Conservation (phyloP, 768 basidiomycete genomes). For the Clitopilus hobsonii region DNA sequence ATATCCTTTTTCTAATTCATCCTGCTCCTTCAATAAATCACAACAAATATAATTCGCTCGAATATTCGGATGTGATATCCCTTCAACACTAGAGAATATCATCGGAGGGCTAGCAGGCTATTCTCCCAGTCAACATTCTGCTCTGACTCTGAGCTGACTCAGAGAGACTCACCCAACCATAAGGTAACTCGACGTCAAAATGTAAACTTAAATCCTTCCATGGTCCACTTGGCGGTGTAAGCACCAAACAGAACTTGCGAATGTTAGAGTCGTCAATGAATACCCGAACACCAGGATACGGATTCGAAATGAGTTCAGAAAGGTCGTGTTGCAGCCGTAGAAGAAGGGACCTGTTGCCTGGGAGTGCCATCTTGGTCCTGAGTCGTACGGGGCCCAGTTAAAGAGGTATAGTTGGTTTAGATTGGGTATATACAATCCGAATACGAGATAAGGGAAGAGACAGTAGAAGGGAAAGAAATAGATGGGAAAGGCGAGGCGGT, state of each 20-base stretch:
- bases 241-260: slow-evolving; percentile 35
- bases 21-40: slow-evolving; percentile 30
- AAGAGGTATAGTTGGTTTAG: background rate
- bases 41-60: slow-evolving; percentile 36
- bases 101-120: slow-evolving; percentile 33
- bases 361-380: background rate
- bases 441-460: background rate
- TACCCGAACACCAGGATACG: slow-evolving; percentile 39
- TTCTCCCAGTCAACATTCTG: background rate
- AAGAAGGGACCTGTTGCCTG: slow-evolving; percentile 23
- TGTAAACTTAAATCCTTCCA: slow-evolving; percentile 38
- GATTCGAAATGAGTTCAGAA: slow-evolving; percentile 32
- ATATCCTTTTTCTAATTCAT: slow-evolving; percentile 23
- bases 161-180: slow-evolving; percentile 26
- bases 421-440: too few relatives aligned
- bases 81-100: slow-evolving; percentile 26
- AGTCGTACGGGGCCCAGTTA: too few relatives aligned
- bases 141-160: background rate
- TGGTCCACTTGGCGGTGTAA: slow-evolving; percentile 39
- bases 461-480: background rate
- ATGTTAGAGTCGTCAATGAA: slow-evolving; percentile 37
- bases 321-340: slow-evolving; percentile 35
- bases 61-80: slow-evolving; percentile 38
- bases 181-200: slow-evolving; percentile 33
- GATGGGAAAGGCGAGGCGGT: background rate